Evolutionary conservation across 495 filamentous ascomycete genomes (phyloP).

Genomic region (Neurospora sp.): DNA sequence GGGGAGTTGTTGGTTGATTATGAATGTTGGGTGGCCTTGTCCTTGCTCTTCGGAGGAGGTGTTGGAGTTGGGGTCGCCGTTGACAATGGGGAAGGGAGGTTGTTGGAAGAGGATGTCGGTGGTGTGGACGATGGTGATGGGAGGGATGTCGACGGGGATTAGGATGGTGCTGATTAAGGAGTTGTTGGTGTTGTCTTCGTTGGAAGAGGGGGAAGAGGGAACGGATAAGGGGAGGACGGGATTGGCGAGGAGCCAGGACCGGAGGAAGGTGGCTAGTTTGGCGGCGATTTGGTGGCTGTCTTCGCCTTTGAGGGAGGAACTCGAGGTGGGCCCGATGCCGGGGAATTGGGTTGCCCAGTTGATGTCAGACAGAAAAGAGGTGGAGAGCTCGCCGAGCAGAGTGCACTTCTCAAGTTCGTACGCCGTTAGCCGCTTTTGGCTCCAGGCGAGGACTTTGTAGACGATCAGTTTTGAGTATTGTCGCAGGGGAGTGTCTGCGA

Average conservation of each 20-base stretch:
- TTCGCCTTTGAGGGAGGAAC: background rate
- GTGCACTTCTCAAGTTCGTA: slow-evolving; percentile 51
- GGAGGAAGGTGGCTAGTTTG: slow-evolving; percentile 24
- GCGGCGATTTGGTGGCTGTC: slow-evolving; percentile 14
- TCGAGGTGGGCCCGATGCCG: slow-evolving; percentile 27
- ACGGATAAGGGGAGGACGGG: slow-evolving; percentile 22
- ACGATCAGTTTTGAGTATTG: slow-evolving; percentile 39
- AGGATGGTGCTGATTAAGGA: slow-evolving; percentile 38
- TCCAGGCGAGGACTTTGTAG: slow-evolving; percentile 37
- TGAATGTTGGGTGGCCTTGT: slow-evolving; percentile 31
- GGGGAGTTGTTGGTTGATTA: slow-evolving; percentile 57
- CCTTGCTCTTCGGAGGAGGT: slow-evolving; percentile 8
- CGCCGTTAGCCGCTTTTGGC: slow-evolving; percentile 41
- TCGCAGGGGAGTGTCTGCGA: slow-evolving; percentile 29
- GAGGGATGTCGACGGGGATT: slow-evolving; percentile 78
- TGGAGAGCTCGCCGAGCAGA: slow-evolving; percentile 40
- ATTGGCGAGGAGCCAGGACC: slow-evolving; percentile 27
- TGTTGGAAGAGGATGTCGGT: slow-evolving; percentile 54
- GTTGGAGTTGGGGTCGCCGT: background rate
- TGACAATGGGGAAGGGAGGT: slow-evolving; percentile 18
- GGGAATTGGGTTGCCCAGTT: slow-evolving; percentile 34
- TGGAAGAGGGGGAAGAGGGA: background rate
- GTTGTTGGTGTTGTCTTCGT: background rate
- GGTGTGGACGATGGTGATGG: slow-evolving; percentile 73
- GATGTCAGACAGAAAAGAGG: slow-evolving; percentile 23